These are phyloP conservation scores for Fusarium albidum DNA, from an alignment of 2,329 filamentous ascomycete species.

Conservation along the genomic window DNA sequence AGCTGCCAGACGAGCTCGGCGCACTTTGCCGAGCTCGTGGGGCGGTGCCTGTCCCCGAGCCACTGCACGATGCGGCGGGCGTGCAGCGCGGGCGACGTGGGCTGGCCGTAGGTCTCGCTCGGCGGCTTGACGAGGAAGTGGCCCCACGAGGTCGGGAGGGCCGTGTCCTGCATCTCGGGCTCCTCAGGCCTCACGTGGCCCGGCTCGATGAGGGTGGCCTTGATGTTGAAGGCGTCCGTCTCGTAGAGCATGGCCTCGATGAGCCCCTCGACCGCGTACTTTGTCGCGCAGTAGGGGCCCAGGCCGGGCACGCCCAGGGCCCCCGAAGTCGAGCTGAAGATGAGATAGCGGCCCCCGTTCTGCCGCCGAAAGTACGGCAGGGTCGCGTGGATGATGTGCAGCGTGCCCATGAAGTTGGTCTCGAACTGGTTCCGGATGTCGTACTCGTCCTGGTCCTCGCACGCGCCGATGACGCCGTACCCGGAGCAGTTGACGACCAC, in stretches of 20 bases:
- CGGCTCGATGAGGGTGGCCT: conserved; percentile 91
- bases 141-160: conserved; percentile 80
- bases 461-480: conserved; percentile 93
- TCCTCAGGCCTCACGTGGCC: conserved; percentile 90
- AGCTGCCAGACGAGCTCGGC: conserved; percentile 95
- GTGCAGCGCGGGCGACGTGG: conserved; percentile 85
- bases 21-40: conserved; percentile 90
- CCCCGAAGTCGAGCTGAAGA: conserved; percentile 92
- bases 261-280: conserved; percentile 94
- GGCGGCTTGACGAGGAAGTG: conserved; percentile 91
- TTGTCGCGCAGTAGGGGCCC: conserved; percentile 94
- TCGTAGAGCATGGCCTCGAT: conserved; percentile 98
- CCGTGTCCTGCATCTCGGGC: conserved; percentile 59
- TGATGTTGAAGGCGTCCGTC: conserved; percentile 89
- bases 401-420: conserved; percentile 95
- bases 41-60: conserved; percentile 85
- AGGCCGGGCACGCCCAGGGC: conserved; percentile 93
- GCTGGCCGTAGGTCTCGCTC: conserved; percentile 79
- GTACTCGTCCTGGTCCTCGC: conserved; percentile 95
- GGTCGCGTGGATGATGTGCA: conserved; percentile 91
- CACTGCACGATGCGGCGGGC: conserved; percentile 92
- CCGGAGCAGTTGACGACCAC: conserved; percentile 94
- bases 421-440: conserved; percentile 96
- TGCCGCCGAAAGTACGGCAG: conserved; percentile 87
- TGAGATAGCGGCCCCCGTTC: conserved; percentile 81